A percentile compares a stretch with the other conserved stretches of the same genome.
phyloP scores from a whole-genome alignment of 179 eudicot species.

The Gypsophila paniculata region DNA sequence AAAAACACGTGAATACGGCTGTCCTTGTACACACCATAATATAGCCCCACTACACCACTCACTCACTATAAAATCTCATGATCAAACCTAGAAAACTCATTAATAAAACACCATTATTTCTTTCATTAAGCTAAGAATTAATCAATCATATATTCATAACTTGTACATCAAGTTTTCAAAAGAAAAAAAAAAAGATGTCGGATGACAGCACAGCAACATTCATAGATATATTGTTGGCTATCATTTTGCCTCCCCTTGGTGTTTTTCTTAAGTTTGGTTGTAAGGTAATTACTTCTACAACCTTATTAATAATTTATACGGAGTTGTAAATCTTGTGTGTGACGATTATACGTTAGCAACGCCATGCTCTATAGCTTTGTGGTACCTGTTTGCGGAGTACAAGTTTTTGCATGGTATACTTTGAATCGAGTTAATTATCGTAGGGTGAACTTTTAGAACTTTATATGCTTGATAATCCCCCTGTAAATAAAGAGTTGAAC shows the following conservation, averaged over 20 bases:
- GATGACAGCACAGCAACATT: conserved; percentile 20
- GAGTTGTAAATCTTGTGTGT: too few relatives aligned
- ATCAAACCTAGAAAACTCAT: not conserved
- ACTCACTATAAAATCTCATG: not conserved
- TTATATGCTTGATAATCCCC: too few relatives aligned
- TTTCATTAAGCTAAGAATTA: too few relatives aligned
- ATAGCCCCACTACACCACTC: not conserved
- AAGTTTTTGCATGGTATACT: too few relatives aligned
- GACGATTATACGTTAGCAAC: too few relatives aligned
- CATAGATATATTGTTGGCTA: conserved; percentile 53
- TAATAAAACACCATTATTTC: not conserved
- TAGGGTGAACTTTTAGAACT: too few relatives aligned
- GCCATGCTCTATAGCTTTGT: too few relatives aligned
- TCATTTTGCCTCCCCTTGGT: conserved; percentile 73
- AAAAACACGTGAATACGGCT: not conserved
- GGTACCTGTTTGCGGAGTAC: too few relatives aligned
- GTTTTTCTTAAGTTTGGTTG: conserved; percentile 61
- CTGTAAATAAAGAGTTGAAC: too few relatives aligned
- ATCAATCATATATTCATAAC: too few relatives aligned
- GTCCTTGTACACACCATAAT: not conserved
- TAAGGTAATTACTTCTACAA: conserved; percentile 29
- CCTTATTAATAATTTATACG: too few relatives aligned
- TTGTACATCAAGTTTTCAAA: not conserved
- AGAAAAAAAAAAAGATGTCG: not conserved
- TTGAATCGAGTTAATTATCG: too few relatives aligned